Percentiles rank a stretch among this genome's conserved stretches.
phyloP scores from a whole-genome alignment of 2,329 filamentous ascomycete species.

The Arthrobotrys entomopaga region DNA sequence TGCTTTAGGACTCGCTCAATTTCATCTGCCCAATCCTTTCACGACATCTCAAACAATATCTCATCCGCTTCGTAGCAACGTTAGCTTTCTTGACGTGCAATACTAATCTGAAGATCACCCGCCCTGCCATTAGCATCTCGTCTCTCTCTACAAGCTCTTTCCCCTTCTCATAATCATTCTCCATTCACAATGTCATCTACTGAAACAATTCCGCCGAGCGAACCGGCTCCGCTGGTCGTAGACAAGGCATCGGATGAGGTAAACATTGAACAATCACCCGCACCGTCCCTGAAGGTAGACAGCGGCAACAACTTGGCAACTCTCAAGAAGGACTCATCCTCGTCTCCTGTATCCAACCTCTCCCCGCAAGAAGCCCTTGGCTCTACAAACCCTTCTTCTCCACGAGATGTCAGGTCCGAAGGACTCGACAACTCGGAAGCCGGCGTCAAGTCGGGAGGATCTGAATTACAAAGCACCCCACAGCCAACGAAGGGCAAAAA shows the following conservation, averaged over 20 bases:
- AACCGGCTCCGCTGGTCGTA: constrained; percentile 20
- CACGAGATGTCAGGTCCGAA: constrained; percentile 40
- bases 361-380: constrained; percentile 28
- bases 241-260: constrained; percentile 10
- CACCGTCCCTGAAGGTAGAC: constrained; percentile 10
- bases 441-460: constrained; percentile 23
- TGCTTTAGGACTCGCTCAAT: neutral
- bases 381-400: constrained; percentile 51
- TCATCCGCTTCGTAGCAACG: too few relatives aligned
- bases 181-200: constrained; percentile 41
- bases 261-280: constrained; percentile 18
- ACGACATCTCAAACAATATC: neutral
- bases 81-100: too few relatives aligned
- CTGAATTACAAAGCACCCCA: constrained; percentile 25
- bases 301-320: constrained; percentile 8
- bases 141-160: too few relatives aligned
- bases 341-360: constrained; percentile 39
- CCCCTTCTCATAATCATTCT: constrained; percentile 5
- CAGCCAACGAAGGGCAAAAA: constrained; percentile 55
- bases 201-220: constrained; percentile 39
- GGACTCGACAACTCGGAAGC: constrained; percentile 28
- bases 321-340: constrained; percentile 45
- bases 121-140: too few relatives aligned
- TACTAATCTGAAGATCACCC: too few relatives aligned
- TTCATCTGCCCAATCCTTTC: neutral